Conservation (phyloP, 2,329 filamentous ascomycete species). For the Colletotrichum sansevieriae region DNA sequence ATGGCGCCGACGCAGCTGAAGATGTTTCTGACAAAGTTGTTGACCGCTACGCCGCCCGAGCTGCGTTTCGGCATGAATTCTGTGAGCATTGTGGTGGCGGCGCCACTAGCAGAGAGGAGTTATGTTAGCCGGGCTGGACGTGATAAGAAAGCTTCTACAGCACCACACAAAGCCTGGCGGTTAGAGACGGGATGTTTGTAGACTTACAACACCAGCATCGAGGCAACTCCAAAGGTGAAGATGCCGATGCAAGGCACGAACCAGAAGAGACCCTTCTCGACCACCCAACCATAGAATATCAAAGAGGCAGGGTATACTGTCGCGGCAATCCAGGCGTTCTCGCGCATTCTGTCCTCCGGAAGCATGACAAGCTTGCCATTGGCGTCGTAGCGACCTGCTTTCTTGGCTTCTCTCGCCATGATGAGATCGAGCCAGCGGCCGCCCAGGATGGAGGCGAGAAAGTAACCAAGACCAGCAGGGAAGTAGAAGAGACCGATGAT, state of each 20-base stretch:
- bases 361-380: conserved; percentile 75
- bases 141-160: not conserved
- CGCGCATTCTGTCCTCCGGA: conserved; percentile 85
- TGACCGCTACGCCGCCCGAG: conserved; percentile 81
- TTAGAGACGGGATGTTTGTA: not conserved
- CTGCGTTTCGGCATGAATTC: conserved; percentile 83
- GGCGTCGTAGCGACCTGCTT: conserved; percentile 76
- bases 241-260: conserved; percentile 73
- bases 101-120: conserved; percentile 54
- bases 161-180: not conserved
- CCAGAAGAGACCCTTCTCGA: conserved; percentile 74
- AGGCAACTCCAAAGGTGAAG: conserved; percentile 81
- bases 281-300: conserved; percentile 83
- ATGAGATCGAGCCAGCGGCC: conserved; percentile 85
- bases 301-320: conserved; percentile 77
- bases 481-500: conserved; percentile 83
- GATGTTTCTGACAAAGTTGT: conserved; percentile 86
- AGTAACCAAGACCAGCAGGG: conserved; percentile 80
- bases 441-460: conserved; percentile 75
- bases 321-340: conserved; percentile 84
- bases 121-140: conserved; percentile 36
- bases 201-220: conserved; percentile 79
- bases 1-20: conserved; percentile 79
- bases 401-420: conserved; percentile 82
- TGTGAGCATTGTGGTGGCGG: conserved; percentile 84